These are phyloP conservation scores for Kluyveromyces lactis DNA, from an alignment of 805 yeast species.

Conservation along the genomic window DNA sequence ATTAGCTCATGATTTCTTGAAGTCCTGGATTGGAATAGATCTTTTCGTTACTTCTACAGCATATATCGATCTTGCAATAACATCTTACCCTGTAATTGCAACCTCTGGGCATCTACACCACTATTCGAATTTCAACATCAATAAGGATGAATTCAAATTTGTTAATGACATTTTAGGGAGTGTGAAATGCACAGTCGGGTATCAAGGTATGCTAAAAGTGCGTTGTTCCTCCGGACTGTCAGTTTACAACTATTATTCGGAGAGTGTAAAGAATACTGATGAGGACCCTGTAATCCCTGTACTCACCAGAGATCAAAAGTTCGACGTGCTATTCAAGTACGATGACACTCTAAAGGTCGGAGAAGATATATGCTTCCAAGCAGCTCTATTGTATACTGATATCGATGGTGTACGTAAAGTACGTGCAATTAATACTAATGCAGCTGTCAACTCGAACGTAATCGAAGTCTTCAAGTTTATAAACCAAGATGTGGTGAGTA, in stretches of 20 bases:
- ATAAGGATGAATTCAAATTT: conserved; percentile 61
- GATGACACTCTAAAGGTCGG: conserved; percentile 62
- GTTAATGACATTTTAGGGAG: conserved; percentile 51
- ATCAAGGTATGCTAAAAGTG: conserved; percentile 73
- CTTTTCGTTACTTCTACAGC: conserved; percentile 59
- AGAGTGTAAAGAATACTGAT: conserved; percentile 34
- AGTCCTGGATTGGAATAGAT: conserved; percentile 64
- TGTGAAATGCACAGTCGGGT: conserved; percentile 49
- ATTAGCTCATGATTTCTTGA: conserved; percentile 48
- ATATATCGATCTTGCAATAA: conserved; percentile 63
- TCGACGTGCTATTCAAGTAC: conserved; percentile 65
- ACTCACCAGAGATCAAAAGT: conserved; percentile 50
- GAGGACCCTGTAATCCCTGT: conserved; percentile 67
- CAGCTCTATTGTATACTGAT: conserved; percentile 80
- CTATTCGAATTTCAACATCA: conserved; percentile 60
- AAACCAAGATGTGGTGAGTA: conserved; percentile 61
- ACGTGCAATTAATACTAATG: conserved; percentile 76
- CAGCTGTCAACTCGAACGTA: conserved; percentile 69
- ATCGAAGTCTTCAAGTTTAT: conserved; percentile 70
- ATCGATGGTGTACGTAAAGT: conserved; percentile 69
- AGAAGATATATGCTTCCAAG: conserved; percentile 82
- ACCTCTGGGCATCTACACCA: conserved; percentile 66
- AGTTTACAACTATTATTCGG: conserved; percentile 67
- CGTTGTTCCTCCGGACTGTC: conserved; percentile 86
- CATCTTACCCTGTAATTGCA: conserved; percentile 51